Conservation (phyloP, 2,329 filamentous ascomycete genomes). For the Blastomyces percursus region DNA sequence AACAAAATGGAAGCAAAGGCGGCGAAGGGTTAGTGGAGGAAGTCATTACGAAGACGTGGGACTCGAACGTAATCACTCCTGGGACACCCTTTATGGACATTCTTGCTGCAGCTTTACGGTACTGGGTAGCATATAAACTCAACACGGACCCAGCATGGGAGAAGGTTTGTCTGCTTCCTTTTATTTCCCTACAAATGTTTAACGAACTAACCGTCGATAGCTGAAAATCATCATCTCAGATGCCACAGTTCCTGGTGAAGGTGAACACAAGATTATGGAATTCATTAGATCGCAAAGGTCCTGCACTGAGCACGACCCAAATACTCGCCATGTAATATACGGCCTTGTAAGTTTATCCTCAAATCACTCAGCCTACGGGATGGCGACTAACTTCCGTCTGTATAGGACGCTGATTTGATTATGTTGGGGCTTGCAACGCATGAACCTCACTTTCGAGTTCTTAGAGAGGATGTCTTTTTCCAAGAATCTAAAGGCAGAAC, state of each 20-base stretch:
- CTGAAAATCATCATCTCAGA: constrained; percentile 98
- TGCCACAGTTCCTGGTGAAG: constrained; percentile 92
- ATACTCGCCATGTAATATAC: constrained; percentile 96
- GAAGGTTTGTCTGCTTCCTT: constrained; percentile 38
- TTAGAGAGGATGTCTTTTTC: constrained; percentile 93
- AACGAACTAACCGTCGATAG: constrained; percentile 25
- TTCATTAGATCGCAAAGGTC: constrained; percentile 89
- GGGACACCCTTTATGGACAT: constrained; percentile 99
- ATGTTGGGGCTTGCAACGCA: constrained; percentile 97
- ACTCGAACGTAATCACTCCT: constrained; percentile 78
- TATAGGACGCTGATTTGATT: constrained; percentile 82
- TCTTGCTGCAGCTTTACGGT: constrained; percentile 75
- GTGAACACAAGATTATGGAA: constrained; percentile 99
- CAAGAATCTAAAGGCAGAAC: constrained; percentile 72
- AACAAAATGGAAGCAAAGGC: constrained; percentile 58
- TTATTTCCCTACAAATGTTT: neutral
- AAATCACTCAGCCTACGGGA: neutral
- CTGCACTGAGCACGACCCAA: constrained; percentile 84
- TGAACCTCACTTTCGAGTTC: constrained; percentile 90
- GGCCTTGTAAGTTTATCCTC: constrained; percentile 46
- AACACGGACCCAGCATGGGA: constrained; percentile 96
- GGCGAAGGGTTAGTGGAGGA: constrained; percentile 52
- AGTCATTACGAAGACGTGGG: constrained; percentile 78
- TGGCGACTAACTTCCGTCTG: constrained; percentile 17
- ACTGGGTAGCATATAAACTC: constrained; percentile 96